Base-by-base conservation (phyloP, 2,329 filamentous ascomycete species). In the Rhytidhysteron rufulum region DNA sequence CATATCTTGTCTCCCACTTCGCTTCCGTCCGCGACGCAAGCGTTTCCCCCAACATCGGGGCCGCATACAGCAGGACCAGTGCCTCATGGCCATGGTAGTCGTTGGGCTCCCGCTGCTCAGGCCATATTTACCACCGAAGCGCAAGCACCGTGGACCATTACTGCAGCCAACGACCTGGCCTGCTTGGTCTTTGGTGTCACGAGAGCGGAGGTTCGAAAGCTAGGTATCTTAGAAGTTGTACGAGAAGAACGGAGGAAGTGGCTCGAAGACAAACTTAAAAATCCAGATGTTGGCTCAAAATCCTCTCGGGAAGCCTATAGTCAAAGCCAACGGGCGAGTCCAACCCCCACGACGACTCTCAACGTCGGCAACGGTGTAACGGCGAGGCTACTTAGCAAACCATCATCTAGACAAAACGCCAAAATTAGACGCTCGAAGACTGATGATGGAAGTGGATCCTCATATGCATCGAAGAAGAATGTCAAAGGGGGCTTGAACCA, bases 171-270 rank as follows among this genome's bases (percentile, higher is more conserved):
- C 60, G 93, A 98, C 62, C 74, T 98, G 35, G 93, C 93, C 15
- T 98, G 93, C 66, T 74, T 98, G 31, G 85, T 97, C n/a, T 98
- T 97, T 68, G 93, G 93, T n/a, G 88, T 98, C 8, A 95, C 90
- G n/a, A 88, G 88, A 58, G 87, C 88, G 4, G 93, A 98, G 65
- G 87, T 98, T 18, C 82, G 89, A 40, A 96, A 89, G 60, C 82
- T 97, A 73, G 91, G 93, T 34, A 97, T 98, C 41, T 68, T 98
- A 43, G 90, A 97, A 61, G 88, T 98, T 21, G 89, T 98, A 15
- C 86, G 91, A 64, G 82, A 90, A 63, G 91, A 96, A 64, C 79
- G 89, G 43, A 77, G 91, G 50, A 80, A 83, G 20, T 98, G 93
- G 93, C 74, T 98, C 19, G 88, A 94, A 60, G 81, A 84, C 46